phyloP scores from a whole-genome alignment of 768 basidiomycete species.

The Coprinopsis marcescibilis region DNA sequence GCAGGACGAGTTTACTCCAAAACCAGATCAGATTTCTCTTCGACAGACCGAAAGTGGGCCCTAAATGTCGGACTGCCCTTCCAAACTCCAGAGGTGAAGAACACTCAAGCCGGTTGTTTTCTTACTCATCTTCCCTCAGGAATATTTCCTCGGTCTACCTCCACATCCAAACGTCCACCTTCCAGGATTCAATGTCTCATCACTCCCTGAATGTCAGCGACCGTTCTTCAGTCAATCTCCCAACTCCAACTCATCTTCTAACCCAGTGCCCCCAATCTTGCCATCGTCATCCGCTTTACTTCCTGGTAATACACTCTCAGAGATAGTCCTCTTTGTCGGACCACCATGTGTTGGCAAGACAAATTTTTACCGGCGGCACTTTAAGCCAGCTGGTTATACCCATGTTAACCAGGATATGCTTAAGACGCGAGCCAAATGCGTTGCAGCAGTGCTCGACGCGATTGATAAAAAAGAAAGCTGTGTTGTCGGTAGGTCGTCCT shows the following conservation, averaged over 20 bases:
- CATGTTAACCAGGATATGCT: slow-evolving; percentile 88
- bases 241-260: not conserved
- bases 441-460: slow-evolving; percentile 54
- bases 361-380: slow-evolving; percentile 67
- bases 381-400: slow-evolving; percentile 59
- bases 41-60: slow-evolving; percentile 84
- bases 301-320: slow-evolving; percentile 31
- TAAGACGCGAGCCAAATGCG: slow-evolving; percentile 67
- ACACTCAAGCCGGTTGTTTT: not conserved
- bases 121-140: slow-evolving; percentile 36
- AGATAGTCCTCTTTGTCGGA: slow-evolving; percentile 47
- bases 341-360: slow-evolving; percentile 72
- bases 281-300: slow-evolving; percentile 48
- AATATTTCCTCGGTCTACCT: slow-evolving; percentile 64
- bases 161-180: slow-evolving; percentile 40
- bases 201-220: slow-evolving; percentile 31
- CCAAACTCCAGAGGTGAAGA: slow-evolving; percentile 73
- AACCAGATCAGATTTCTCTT: slow-evolving; percentile 59
- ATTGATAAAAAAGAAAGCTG: slow-evolving; percentile 56
- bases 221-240: not conserved
- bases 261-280: slow-evolving; percentile 43
- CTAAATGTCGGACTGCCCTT: slow-evolving; percentile 70
- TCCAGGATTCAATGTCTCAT: slow-evolving; percentile 63
- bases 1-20: slow-evolving; percentile 60
- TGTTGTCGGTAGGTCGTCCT: slow-evolving; percentile 60